Evolutionary conservation across 2,329 filamentous ascomycete species (phyloP), one percentile per base, ranked within the genome.

Genomic region (Alternaria hordeiaustralica): DNA sequence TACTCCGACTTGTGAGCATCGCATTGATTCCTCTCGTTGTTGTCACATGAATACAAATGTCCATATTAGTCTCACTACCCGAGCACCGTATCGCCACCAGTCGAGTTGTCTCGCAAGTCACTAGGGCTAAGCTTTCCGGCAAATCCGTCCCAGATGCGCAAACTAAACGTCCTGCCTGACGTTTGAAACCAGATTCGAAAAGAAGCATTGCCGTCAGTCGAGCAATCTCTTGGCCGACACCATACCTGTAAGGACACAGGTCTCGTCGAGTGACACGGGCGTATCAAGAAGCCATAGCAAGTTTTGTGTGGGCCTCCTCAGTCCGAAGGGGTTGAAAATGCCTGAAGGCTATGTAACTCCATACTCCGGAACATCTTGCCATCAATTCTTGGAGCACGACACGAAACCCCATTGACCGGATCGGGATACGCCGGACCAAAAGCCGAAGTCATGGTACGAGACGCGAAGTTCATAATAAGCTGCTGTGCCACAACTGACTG

Each of bases 171-270:
- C 68, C 30, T 67, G 66, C 59, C 58, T 68, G 28, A 58, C 55
- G 50, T 64, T 68, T 75, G 74, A 78, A 78, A 78, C 76, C 41
- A 58, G 56, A 60, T 60, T 50, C 64, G 73, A 55, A 69, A 71
- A 67, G 64, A 68, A 65, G 62, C 68, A 63, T 67, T 49, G 44
- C 47, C 58, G 63, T 69, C 69, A 72, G 68, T 61, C 71, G 71
- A 69, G 45, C 61, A 26, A 53, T 49, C 25, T 41, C 58, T 61
- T 71, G 66, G 63, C 76, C 75, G 76, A 73, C 60, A 66, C 67
- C 60, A 67, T 58, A 67, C 43, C 33, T 67, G 66, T 67, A 65
- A 67, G 65, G 66, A 63, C 26, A 54, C 63, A 54, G 59, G 63
- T 63, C 64, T 61, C 30, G 54, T 47, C 49, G 25, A 60, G 55